Evolutionary conservation across 169 alveolate genomes (phyloP).

Genomic region (Amoebophrya sp.): DNA sequence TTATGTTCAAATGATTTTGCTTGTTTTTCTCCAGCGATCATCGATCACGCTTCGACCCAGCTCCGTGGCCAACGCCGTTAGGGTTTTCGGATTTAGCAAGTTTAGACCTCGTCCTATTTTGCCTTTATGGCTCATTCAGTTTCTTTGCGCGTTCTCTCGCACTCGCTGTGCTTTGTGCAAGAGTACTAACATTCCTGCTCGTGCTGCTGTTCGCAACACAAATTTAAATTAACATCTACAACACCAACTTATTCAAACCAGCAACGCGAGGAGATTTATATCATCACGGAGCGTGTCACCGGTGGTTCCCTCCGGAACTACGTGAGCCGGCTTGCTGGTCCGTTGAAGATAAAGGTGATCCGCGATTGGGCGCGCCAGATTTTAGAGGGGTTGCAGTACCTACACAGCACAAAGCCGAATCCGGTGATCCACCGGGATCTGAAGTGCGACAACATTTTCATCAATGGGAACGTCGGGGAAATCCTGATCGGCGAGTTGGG

Average conservation of each 20-base stretch:
- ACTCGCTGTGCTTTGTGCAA: background rate
- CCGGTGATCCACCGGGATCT: constrained; percentile 83
- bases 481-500: constrained; percentile 75
- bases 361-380: constrained; percentile 75
- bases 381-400: constrained; percentile 69
- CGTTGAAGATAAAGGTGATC: constrained; percentile 69
- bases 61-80: too few species aligned
- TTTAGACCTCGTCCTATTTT: too few species aligned
- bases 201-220: constrained; percentile 61
- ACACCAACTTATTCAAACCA: constrained; percentile 62
- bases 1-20: too few species aligned
- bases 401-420: constrained; percentile 70
- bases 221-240: too few species aligned
- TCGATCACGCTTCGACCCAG: too few species aligned
- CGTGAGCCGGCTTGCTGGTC: constrained; percentile 58
- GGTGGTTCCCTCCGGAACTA: constrained; percentile 78
- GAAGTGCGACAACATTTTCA: constrained; percentile 81
- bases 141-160: background rate
- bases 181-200: constrained; percentile 60
- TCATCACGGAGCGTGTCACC: constrained; percentile 79
- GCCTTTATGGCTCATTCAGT: too few species aligned
- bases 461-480: constrained; percentile 71
- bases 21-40: background rate
- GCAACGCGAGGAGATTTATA: constrained; percentile 69
- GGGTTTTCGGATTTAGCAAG: too few species aligned